Base-by-base conservation (phyloP, 1,139 yeast species). In the Suhomyces bolitotheri region DNA sequence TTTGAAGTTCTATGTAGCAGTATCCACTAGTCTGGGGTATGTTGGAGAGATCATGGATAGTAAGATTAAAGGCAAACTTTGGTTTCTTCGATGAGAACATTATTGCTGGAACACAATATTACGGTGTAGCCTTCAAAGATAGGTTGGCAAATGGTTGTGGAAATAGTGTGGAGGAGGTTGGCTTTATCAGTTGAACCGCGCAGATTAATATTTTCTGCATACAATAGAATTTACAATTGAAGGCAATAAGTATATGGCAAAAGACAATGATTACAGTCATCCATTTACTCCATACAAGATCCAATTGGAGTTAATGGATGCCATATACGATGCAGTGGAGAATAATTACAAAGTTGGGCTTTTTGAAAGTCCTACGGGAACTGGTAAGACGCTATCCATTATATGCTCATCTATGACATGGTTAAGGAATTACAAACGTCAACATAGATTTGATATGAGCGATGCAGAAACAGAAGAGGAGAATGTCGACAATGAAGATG, bases 291-390 rank as follows among this genome's bases (percentile, higher is more conserved):
- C 97, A 1, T 90, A 90, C 58, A 69, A 68, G 17, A 89, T 90
- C 43, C 97, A 90, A 56, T 33, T 73, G 23, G 77, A 82, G 46
- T 74, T 90, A 44, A 90, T 90, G 97, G 66, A 69, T 28, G 76
- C 80, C 19, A 72, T 92, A 14, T 84, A 84, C 51, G 76, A 75
- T 16, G 73, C 88, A 2, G 67, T 90, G 10, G 70, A 73, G 8
- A 61, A 65, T 11, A 67, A 69, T 19, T 78, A 71, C 54, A 86
- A 83, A 53, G 66, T 90, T 2, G 96, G 95, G 0, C 66, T 90
- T 6, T 84, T 90, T 51, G 97, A 90, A 56, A 83, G 95, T 44
- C 97, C 98, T 0, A 90, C 98, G 0, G 98, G 97, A 3, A 86
- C 94, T 1, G 97, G 97, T 4, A 90, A 90, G 59, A 89, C 97